A percentile compares a stretch with the other conserved stretches of the same genome.
Evolutionary conservation across 495 filamentous ascomycete species (phyloP).

Genomic region (Podospora comata): DNA sequence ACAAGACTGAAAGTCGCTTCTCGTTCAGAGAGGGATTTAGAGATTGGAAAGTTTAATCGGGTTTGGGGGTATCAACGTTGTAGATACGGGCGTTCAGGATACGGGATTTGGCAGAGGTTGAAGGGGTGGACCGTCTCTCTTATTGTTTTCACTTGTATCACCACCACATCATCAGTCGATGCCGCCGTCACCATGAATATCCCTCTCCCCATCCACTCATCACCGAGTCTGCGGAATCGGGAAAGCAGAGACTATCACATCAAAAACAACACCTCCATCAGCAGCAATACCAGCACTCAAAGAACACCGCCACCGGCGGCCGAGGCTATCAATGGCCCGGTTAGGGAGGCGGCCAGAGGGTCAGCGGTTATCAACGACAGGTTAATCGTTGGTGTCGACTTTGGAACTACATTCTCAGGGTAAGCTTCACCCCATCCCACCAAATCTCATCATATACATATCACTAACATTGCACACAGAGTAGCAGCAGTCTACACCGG

Average conservation of each 20-base stretch:
- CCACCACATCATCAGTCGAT: neutral
- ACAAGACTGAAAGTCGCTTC: too few species aligned
- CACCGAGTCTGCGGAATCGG: slow-evolving; percentile 48
- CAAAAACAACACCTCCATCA: slow-evolving; percentile 21
- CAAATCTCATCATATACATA: neutral
- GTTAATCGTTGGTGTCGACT: slow-evolving; percentile 65
- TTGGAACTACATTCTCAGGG: slow-evolving; percentile 70
- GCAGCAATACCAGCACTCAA: neutral
- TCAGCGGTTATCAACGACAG: slow-evolving; percentile 47
- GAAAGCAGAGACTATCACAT: slow-evolving; percentile 55
- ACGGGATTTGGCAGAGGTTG: neutral
- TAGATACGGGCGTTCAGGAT: neutral
- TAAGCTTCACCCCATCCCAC: slow-evolving; percentile 33
- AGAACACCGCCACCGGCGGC: slow-evolving; percentile 49
- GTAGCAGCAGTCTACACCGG: slow-evolving; percentile 73
- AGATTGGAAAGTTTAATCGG: too few species aligned
- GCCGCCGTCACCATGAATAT: slow-evolving; percentile 40
- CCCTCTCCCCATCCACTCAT: slow-evolving; percentile 47
- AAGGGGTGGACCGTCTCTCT: neutral
- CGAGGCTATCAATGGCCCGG: slow-evolving; percentile 54
- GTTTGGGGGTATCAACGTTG: neutral
- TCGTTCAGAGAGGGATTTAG: too few species aligned
- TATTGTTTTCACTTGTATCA: slow-evolving; percentile 9
- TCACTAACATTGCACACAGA: slow-evolving; percentile 34
- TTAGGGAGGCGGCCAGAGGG: slow-evolving; percentile 51